These are phyloP conservation scores for Recurvomyces mirabilis DNA, from an alignment of 495 filamentous ascomycete species.

Conservation along the genomic window DNA sequence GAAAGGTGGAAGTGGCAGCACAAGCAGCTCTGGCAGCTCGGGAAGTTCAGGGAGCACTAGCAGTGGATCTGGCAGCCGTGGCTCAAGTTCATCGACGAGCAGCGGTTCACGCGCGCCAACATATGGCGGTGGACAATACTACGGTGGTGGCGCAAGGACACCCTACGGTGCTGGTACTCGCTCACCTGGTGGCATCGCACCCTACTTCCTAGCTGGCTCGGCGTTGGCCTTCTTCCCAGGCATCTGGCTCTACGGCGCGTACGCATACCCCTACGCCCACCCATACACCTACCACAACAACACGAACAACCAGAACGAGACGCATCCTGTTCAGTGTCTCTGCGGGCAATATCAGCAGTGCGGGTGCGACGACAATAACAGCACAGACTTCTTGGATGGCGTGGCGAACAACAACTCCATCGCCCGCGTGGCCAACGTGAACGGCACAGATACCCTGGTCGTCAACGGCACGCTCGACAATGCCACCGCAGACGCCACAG, in stretches of 20 bases:
- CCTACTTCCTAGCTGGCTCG: constrained; percentile 43
- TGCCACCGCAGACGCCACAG: constrained; percentile 11
- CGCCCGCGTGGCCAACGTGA: constrained; percentile 48
- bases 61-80: constrained; percentile 16
- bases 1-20: constrained; percentile 20
- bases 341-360: constrained; percentile 62
- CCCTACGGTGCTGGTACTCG: constrained; percentile 55
- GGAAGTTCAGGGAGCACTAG: constrained; percentile 23
- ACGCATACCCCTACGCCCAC: constrained; percentile 54
- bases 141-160: constrained; percentile 59
- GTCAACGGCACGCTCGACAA: constrained; percentile 72
- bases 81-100: constrained; percentile 12
- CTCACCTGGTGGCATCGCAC: constrained; percentile 47
- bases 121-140: constrained; percentile 61
- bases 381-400: constrained; percentile 45
- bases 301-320: constrained; percentile 44
- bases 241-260: constrained; percentile 53
- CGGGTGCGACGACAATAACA: constrained; percentile 69
- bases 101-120: constrained; percentile 38
- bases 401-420: constrained; percentile 57
- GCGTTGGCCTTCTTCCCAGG: constrained; percentile 49
- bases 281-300: constrained; percentile 53
- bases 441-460: constrained; percentile 64
- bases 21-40: constrained; percentile 8
- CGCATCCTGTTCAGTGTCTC: constrained; percentile 59